Evolutionary conservation across 2,329 filamentous ascomycete species (phyloP).

Genomic region (Diaporthe vaccinii): DNA sequence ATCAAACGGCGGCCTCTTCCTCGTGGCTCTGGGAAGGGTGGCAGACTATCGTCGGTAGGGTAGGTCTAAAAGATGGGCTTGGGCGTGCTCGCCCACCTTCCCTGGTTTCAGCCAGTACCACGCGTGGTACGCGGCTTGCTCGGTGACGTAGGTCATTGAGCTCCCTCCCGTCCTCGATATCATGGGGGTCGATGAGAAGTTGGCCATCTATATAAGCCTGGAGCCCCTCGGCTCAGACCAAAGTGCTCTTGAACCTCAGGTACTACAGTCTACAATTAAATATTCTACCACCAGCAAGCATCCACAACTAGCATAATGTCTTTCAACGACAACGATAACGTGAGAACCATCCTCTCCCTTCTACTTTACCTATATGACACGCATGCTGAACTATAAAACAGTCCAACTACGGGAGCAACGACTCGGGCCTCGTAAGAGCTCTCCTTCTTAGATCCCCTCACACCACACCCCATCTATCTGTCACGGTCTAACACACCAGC

Average conservation of each 20-base stretch:
- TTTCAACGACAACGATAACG: slow-evolving; percentile 59
- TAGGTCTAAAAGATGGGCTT: not conserved
- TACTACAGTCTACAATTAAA: not conserved
- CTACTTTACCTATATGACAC: slow-evolving; percentile 17
- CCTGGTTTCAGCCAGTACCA: slow-evolving; percentile 24
- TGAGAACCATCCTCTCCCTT: slow-evolving; percentile 45
- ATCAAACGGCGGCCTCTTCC: slow-evolving; percentile 25
- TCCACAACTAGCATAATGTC: slow-evolving; percentile 55
- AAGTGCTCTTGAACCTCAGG: rapidly evolving
- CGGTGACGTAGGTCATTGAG: slow-evolving; percentile 31
- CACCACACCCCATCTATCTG: not conserved
- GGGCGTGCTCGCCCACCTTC: slow-evolving; percentile 21
- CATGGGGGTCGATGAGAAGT: not conserved
- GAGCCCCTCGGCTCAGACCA: not conserved
- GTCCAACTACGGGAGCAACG: slow-evolving; percentile 47
- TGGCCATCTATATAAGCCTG: slow-evolving; percentile 15
- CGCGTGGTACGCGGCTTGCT: not conserved
- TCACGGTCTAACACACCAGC: not conserved
- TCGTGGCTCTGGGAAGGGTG: slow-evolving; percentile 22
- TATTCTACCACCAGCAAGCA: not conserved
- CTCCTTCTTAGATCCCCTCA: slow-evolving; percentile 20
- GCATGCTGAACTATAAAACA: slow-evolving; percentile 44
- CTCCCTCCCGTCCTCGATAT: not conserved
- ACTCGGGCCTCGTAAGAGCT: slow-evolving; percentile 37
- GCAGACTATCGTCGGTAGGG: slow-evolving; percentile 2